Evolutionary conservation across 495 filamentous ascomycete genomes (phyloP).

Genomic region (Hypoxylon subgilvum): DNA sequence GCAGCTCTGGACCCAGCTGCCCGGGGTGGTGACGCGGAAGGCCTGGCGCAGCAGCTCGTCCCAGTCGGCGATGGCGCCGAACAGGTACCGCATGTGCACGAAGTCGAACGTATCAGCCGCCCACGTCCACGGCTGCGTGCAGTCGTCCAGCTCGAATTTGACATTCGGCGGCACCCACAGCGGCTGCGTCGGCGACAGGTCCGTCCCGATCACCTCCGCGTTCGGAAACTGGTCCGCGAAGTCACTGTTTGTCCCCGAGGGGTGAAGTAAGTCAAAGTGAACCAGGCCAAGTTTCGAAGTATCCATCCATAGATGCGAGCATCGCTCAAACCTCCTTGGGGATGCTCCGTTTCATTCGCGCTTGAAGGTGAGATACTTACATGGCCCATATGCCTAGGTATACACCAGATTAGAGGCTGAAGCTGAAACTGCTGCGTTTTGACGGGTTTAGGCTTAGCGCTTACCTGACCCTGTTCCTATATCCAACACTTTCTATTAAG

Average conservation of each 20-base stretch:
- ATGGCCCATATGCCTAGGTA: slow-evolving; percentile 48
- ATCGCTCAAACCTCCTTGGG: too few species aligned
- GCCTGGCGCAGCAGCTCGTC: slow-evolving; percentile 43
- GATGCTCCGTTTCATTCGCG: too few species aligned
- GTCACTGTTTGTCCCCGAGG: slow-evolving; percentile 43
- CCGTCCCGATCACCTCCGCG: slow-evolving; percentile 61
- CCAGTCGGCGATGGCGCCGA: slow-evolving; percentile 66
- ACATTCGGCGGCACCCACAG: slow-evolving; percentile 59
- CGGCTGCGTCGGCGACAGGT: slow-evolving; percentile 59
- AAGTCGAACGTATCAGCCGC: slow-evolving; percentile 64
- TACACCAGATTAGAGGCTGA: too few species aligned
- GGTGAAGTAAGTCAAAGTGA: background rate
- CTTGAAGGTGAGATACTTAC: too few species aligned
- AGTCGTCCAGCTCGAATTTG: slow-evolving; percentile 64
- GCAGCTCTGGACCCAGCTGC: slow-evolving; percentile 41
- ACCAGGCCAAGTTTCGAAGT: too few species aligned
- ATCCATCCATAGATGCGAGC: too few species aligned
- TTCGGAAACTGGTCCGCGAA: slow-evolving; percentile 59
- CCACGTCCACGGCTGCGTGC: slow-evolving; percentile 61
- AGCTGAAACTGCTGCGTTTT: too few species aligned
- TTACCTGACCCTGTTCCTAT: slow-evolving; percentile 63
- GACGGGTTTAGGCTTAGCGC: slow-evolving; percentile 44
- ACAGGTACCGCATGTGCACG: slow-evolving; percentile 65
- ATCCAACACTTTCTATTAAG: slow-evolving; percentile 56
- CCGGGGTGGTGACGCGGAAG: slow-evolving; percentile 32